Conservation (phyloP, 805 yeast genomes). For the Wickerhamiella spandovensis region DNA sequence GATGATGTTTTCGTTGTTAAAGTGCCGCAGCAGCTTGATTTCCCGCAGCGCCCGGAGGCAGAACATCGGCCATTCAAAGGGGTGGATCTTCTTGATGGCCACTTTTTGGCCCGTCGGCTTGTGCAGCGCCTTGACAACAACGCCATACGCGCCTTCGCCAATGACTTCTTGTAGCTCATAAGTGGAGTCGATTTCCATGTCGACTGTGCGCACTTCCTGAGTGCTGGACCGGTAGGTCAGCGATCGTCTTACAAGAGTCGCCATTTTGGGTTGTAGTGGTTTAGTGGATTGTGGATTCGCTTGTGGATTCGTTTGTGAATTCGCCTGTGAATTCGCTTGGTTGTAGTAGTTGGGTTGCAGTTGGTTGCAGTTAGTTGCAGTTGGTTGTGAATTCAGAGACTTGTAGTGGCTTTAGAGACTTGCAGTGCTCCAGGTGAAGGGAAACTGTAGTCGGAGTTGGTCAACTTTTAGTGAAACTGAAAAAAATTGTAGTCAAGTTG, state of each 20-base stretch:
- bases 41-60: constrained; percentile 83
- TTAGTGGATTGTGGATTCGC: too few relatives aligned
- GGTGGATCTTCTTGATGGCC: constrained; percentile 91
- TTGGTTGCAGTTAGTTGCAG: too few relatives aligned
- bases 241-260: background rate
- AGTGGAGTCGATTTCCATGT: constrained; percentile 76
- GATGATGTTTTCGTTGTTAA: constrained; percentile 87
- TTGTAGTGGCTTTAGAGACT: too few relatives aligned
- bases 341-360: too few relatives aligned
- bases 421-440: too few relatives aligned
- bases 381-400: too few relatives aligned
- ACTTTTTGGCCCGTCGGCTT: constrained; percentile 75
- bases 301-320: too few relatives aligned
- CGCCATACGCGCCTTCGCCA: constrained; percentile 95
- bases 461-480: too few relatives aligned
- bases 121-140: constrained; percentile 80
- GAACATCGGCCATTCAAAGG: constrained; percentile 79
- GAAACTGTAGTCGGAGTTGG: too few relatives aligned
- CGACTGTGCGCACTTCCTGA: constrained; percentile 28
- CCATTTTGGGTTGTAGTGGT: too few relatives aligned
- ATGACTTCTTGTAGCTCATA: constrained; percentile 74
- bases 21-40: constrained; percentile 74
- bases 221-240: constrained; percentile 10
- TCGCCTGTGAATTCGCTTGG: too few relatives aligned
- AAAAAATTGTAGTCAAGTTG: too few relatives aligned